A percentile compares a stretch with the other conserved stretches of the same genome.
Evolutionary conservation across 1,139 yeast species (phyloP).

Genomic region (Tardiomyces depauwii): DNA sequence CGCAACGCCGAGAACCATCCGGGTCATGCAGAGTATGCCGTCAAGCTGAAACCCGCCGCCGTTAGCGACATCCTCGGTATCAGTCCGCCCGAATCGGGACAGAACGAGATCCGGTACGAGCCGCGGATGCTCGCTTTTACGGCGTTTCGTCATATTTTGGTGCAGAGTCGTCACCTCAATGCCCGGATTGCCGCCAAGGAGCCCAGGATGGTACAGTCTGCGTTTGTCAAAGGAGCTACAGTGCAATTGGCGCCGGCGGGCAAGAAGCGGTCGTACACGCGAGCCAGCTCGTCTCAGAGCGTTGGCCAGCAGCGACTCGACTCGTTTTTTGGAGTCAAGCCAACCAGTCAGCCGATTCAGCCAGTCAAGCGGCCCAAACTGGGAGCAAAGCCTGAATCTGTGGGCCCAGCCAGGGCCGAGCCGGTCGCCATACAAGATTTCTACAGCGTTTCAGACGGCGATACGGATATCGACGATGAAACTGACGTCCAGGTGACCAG

Average conservation of each 20-base stretch:
- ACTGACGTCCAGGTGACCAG: no score
- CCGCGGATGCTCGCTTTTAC: not conserved
- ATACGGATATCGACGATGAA: no score
- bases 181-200: not conserved
- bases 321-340: not conserved
- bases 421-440: no score
- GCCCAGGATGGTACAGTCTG: not conserved
- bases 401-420: no score
- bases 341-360: not conserved
- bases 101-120: not conserved
- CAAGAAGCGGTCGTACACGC: not conserved
- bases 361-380: not conserved
- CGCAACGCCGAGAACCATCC: not conserved
- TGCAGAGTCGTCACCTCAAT: not conserved
- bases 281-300: not conserved
- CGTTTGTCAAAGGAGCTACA: not conserved
- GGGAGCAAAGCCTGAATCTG: no score
- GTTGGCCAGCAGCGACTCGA: not conserved
- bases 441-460: no score
- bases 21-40: not conserved
- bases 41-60: not conserved
- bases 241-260: not conserved
- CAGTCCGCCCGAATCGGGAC: not conserved
- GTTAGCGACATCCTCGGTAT: not conserved
- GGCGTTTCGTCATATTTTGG: not conserved